Conservation (phyloP, 2,329 filamentous ascomycete species). For the Chrysoporthe cubensis region DNA sequence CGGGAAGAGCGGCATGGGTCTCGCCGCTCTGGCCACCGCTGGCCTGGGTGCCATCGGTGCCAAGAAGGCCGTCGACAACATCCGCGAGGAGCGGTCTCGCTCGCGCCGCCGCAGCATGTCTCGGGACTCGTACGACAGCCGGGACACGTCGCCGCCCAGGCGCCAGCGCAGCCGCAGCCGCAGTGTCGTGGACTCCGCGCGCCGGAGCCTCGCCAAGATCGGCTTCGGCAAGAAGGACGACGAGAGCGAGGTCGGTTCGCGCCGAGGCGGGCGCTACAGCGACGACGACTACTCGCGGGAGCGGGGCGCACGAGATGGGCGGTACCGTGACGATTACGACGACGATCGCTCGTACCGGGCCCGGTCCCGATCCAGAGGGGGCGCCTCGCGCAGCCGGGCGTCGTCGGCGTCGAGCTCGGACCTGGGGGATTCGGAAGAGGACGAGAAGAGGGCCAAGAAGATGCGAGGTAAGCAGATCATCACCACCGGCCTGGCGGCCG, state of each 20-base stretch:
- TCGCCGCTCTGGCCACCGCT: slow-evolving; percentile 67
- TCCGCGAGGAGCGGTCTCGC: slow-evolving; percentile 45
- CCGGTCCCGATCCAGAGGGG: slow-evolving; percentile 45
- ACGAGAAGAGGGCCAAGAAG: slow-evolving; percentile 57
- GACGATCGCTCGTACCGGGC: slow-evolving; percentile 49
- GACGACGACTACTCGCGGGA: slow-evolving; percentile 52
- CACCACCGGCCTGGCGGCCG: slow-evolving; percentile 59
- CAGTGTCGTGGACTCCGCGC: slow-evolving; percentile 66
- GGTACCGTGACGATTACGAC: slow-evolving; percentile 46
- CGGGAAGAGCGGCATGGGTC: slow-evolving; percentile 51
- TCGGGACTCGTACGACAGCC: slow-evolving; percentile 50
- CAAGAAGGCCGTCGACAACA: slow-evolving; percentile 59
- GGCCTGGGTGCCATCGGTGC: slow-evolving; percentile 63
- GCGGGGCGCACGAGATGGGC: slow-evolving; percentile 44
- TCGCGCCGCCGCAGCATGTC: slow-evolving; percentile 52
- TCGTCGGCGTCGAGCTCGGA: slow-evolving; percentile 57
- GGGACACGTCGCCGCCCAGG: slow-evolving; percentile 45
- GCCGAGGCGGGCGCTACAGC: slow-evolving; percentile 38
- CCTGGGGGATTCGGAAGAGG: slow-evolving; percentile 61
- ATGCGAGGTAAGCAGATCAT: slow-evolving; percentile 67
- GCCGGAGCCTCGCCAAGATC: slow-evolving; percentile 64
- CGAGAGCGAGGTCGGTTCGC: slow-evolving; percentile 32
- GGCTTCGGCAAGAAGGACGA: slow-evolving; percentile 57
- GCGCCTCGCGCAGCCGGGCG: slow-evolving; percentile 38
- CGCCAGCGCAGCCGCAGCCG: slow-evolving; percentile 61